Conservation (phyloP, 345 rosid species). For the Eucalyptus curtisii region DNA sequence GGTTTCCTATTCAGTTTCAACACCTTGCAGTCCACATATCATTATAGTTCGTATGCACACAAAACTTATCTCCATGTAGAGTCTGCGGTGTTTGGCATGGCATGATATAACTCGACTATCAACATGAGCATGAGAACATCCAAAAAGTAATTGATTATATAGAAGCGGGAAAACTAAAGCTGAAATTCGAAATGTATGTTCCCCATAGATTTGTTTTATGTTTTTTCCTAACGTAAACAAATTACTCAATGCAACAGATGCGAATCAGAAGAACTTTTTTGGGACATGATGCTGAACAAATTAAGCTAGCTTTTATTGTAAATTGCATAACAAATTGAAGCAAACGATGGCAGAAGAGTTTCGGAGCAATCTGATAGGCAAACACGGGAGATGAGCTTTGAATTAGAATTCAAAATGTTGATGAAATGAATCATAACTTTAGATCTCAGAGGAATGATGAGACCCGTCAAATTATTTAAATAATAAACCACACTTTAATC, state of each 20-base stretch:
- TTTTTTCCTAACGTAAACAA: background rate
- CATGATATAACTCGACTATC: background rate
- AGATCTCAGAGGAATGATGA: background rate
- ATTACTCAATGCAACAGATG: background rate
- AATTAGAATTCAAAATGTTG: background rate
- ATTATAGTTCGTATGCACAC: background rate
- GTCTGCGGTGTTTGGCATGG: background rate
- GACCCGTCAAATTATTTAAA: background rate
- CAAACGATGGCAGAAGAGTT: background rate
- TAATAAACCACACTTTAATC: rapidly evolving
- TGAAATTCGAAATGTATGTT: background rate
- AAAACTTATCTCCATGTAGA: background rate
- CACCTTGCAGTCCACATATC: background rate
- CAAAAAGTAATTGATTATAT: background rate
- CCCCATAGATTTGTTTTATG: background rate
- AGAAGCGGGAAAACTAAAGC: background rate
- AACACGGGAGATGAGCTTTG: background rate
- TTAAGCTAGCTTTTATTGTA: background rate
- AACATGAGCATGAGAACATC: background rate
- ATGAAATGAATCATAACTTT: background rate
- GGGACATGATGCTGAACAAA: background rate
- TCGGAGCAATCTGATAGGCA: background rate
- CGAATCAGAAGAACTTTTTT: no score
- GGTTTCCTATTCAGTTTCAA: background rate
- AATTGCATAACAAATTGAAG: background rate